These are phyloP conservation scores for Colletotrichum higginsianum DNA, from an alignment of 2,329 filamentous ascomycete genomes.

Conservation along the genomic window DNA sequence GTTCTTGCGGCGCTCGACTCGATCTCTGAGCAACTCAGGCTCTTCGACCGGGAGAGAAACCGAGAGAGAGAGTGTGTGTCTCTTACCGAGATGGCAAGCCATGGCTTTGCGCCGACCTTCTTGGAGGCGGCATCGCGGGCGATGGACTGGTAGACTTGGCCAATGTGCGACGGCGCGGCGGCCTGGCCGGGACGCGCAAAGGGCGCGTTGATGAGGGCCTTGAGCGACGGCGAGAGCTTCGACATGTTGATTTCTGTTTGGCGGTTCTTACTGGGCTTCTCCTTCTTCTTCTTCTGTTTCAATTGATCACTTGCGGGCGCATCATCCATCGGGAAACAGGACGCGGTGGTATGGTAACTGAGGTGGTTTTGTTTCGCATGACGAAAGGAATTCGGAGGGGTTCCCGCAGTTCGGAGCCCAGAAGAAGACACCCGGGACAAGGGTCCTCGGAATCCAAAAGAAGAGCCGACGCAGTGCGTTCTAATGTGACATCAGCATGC, in stretches of 20 bases:
- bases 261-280: not conserved
- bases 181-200: constrained; percentile 76
- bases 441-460: constrained; percentile 15
- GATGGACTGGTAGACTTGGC: constrained; percentile 75
- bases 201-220: constrained; percentile 80
- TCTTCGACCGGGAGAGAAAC: not conserved
- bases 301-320: constrained; percentile 4
- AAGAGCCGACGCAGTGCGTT: constrained; percentile 14
- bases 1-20: not conserved
- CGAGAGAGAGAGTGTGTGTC: constrained; percentile 42
- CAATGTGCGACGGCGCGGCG: constrained; percentile 74
- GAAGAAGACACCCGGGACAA: constrained; percentile 23
- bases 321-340: constrained; percentile 30
- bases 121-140: constrained; percentile 73
- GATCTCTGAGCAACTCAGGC: not conserved
- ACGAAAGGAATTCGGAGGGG: constrained; percentile 3
- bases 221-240: constrained; percentile 79
- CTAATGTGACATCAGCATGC: constrained; percentile 38
- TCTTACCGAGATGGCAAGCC: constrained; percentile 76
- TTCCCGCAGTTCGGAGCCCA: constrained; percentile 37
- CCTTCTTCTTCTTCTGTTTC: not conserved
- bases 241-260: constrained; percentile 67
- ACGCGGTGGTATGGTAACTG: constrained; percentile 9
- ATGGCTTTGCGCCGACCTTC: constrained; percentile 74
- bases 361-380: constrained; percentile 35